Evolutionary conservation across 2,329 filamentous ascomycete genomes (phyloP), one percentile per base, ranked within the genome.

Genomic region (Arthrobotrys sphaeroides): DNA sequence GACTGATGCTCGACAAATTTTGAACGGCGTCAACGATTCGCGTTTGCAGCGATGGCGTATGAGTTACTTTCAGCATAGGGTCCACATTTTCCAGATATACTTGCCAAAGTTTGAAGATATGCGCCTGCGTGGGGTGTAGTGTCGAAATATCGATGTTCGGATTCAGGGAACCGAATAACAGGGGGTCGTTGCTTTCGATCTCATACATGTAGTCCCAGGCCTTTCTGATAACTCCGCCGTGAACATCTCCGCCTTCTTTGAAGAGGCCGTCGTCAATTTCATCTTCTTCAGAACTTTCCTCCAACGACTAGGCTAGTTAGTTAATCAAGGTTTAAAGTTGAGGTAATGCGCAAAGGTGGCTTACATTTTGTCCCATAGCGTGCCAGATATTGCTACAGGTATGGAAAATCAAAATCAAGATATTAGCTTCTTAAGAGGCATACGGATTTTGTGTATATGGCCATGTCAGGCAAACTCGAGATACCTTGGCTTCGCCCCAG

Each of bases 61-160:
- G 91, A 22, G 92, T 88, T 49, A 89, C 80, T 80, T 93, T 94
- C 78, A 88, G 88, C 49, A 93, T 81, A 0, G 91, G 91, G 79
- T 94, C 91, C 66, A 94, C 88, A 75, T 91, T 89, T 55, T 92
- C 88, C 4, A 93, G 83, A 78, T 90, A 93, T 6, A 88, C 84
- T 80, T 93, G 90, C 91, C 91, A 94, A 3, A 94, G 85, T 59
- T 86, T 86, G 79, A 91, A 89, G 24, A 91, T 87, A 33, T 91
- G 88, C 10, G 88, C 85, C 0, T 89, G 86, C 3, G 88, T 84
- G 0, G 91, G 91, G 78, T 90, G 89, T 0, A 88, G 78, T 1
- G 82, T 81, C 2, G 84, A 83, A 0, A 89, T 79, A 73, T 86
- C 82, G n/a, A 85, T 78, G 1, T 77, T 72, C 20, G 81, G 78